phyloP scores from a whole-genome alignment of 2,329 filamentous ascomycete species.

The Talaromyces albobiverticillius region DNA sequence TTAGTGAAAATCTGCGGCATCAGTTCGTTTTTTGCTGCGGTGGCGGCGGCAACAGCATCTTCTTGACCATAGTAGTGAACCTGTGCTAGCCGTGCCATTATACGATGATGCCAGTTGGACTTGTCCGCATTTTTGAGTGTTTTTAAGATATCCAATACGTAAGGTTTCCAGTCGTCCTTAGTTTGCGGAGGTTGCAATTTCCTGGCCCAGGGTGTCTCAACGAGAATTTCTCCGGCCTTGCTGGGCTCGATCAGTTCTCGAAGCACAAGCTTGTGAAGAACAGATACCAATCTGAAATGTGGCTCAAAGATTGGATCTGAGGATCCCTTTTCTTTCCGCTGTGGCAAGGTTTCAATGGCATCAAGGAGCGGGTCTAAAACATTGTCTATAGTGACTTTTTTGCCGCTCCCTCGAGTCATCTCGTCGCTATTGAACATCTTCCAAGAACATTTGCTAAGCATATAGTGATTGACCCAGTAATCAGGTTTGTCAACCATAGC shows the following conservation, averaged over 20 bases:
- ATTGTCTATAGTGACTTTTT: conserved; percentile 38
- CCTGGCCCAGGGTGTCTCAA: conserved; percentile 54
- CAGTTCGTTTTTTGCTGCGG: conserved; percentile 71
- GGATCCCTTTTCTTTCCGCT: conserved; percentile 56
- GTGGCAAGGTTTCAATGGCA: conserved; percentile 61
- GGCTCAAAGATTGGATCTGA: conserved; percentile 79
- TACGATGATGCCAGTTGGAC: conserved; percentile 91
- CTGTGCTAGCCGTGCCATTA: conserved; percentile 72
- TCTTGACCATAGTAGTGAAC: conserved; percentile 59
- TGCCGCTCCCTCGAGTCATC: conserved; percentile 33
- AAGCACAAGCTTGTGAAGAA: conserved; percentile 71
- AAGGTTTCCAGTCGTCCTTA: conserved; percentile 56
- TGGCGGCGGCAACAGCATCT: conserved; percentile 47
- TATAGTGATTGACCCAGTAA: conserved; percentile 66
- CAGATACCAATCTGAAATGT: conserved; percentile 83
- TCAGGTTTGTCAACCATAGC: conserved; percentile 59
- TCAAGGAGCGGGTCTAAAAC: conserved; percentile 58
- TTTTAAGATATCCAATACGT: conserved; percentile 60
- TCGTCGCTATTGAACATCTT: conserved; percentile 61
- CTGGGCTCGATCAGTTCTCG: conserved; percentile 41
- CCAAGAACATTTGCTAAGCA: conserved; percentile 69
- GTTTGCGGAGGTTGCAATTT: conserved; percentile 50
- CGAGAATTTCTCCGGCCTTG: conserved; percentile 50
- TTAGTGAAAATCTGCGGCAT: conserved; percentile 87
- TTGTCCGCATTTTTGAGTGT: conserved; percentile 70